Conservation (phyloP, 345 rosid species). For the Populus tremula region DNA sequence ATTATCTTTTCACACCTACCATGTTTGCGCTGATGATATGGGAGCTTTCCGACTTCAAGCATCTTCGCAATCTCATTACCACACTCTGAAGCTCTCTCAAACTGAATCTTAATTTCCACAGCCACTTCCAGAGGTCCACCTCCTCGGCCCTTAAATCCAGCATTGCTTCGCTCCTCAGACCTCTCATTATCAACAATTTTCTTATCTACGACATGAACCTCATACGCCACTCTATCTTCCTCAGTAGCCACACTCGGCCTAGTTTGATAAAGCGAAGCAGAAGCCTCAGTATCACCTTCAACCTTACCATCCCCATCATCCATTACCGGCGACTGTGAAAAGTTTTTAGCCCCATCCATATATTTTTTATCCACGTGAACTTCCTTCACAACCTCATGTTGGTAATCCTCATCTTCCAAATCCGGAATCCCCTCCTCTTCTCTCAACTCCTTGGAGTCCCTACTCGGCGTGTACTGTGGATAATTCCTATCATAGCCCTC, state of each 20-base stretch:
- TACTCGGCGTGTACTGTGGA: slow-evolving; percentile 48
- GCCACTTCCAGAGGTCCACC: slow-evolving; percentile 51
- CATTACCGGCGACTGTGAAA: neutral
- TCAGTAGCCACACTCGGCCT: slow-evolving; percentile 47
- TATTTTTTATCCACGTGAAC: slow-evolving; percentile 51
- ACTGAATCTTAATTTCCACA: slow-evolving; percentile 61
- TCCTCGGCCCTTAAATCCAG: slow-evolving; percentile 26
- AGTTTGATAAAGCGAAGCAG: slow-evolving; percentile 41
- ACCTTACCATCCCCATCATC: slow-evolving; percentile 30
- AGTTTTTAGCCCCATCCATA: slow-evolving; percentile 18
- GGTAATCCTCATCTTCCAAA: slow-evolving; percentile 73
- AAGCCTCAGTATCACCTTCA: slow-evolving; percentile 23
- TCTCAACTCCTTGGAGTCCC: slow-evolving; percentile 73
- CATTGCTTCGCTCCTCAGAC: slow-evolving; percentile 38
- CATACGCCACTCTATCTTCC: slow-evolving; percentile 51
- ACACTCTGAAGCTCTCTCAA: slow-evolving; percentile 73
- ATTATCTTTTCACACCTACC: slow-evolving; percentile 40
- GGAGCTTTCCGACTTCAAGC: slow-evolving; percentile 87
- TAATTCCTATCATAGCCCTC: slow-evolving; percentile 48
- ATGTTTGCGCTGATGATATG: slow-evolving; percentile 68
- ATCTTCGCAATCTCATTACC: slow-evolving; percentile 76
- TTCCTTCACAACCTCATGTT: slow-evolving; percentile 67
- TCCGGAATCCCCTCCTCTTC: slow-evolving; percentile 97
- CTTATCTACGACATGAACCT: slow-evolving; percentile 83
- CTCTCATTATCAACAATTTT: slow-evolving; percentile 60